Conservation (phyloP, 2,329 filamentous ascomycete species). For the Aspergillus udagawae region DNA sequence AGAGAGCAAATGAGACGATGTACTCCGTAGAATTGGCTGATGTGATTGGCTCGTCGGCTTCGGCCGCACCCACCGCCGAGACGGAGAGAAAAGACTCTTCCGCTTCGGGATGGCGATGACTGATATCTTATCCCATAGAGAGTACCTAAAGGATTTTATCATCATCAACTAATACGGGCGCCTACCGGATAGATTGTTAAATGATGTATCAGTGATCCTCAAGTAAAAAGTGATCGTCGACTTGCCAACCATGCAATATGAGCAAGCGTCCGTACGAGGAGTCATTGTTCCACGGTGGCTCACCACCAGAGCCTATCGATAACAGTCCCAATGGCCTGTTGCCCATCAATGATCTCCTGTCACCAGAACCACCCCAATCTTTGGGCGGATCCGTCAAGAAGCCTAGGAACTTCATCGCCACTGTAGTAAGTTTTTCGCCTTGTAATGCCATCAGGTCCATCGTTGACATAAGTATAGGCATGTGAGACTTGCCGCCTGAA, state of each 20-base stretch:
- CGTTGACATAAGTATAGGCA: conserved; percentile 34
- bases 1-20: background rate
- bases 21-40: too few relatives aligned
- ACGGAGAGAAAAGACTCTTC: background rate
- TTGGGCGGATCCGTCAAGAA: conserved; percentile 24
- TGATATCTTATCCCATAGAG: background rate
- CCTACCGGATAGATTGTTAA: background rate
- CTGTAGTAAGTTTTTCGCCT: conserved; percentile 26
- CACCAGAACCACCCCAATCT: conserved; percentile 27
- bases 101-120: background rate
- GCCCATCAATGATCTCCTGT: conserved; percentile 33
- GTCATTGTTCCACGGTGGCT: conserved; percentile 21
- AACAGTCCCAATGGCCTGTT: conserved; percentile 22
- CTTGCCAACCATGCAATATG: conserved; percentile 31
- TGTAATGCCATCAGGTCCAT: background rate
- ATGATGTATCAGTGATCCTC: background rate
- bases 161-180: background rate
- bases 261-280: conserved; percentile 35
- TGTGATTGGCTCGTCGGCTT: background rate
- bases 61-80: background rate
- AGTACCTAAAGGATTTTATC: background rate
- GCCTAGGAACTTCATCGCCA: conserved; percentile 38
- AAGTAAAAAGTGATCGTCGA: background rate
- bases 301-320: conserved; percentile 20
- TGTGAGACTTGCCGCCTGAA: conserved; percentile 52